phyloP scores from a whole-genome alignment of 2,329 filamentous ascomycete species.

The Colletotrichum sp. region DNA sequence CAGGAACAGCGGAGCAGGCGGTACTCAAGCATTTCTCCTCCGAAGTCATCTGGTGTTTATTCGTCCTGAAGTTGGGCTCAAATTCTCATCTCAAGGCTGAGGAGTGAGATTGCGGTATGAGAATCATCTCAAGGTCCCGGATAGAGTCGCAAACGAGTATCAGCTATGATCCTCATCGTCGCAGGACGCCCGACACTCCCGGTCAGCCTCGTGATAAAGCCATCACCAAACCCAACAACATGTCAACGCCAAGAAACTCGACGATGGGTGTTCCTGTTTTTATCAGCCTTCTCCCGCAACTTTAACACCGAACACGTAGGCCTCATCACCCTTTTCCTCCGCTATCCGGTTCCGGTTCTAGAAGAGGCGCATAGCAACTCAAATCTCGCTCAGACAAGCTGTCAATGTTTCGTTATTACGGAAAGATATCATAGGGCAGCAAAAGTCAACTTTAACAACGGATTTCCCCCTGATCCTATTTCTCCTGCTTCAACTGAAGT shows the following conservation, averaged over 20 bases:
- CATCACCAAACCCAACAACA: background rate
- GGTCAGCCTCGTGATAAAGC: background rate
- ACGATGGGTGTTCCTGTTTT: background rate
- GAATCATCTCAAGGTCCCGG: constrained; percentile 9
- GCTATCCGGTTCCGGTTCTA: background rate
- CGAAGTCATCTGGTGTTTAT: background rate
- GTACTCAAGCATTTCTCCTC: background rate
- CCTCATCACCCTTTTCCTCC: background rate
- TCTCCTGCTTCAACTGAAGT: background rate
- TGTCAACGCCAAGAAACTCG: background rate
- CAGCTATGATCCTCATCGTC: constrained; percentile 13
- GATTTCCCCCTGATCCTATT: background rate
- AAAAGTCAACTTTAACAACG: background rate
- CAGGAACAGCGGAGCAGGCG: background rate
- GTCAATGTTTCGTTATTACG: constrained; percentile 10
- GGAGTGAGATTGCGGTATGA: constrained; percentile 4
- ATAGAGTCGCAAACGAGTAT: constrained; percentile 20
- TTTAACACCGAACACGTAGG: background rate
- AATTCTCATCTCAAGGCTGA: constrained; percentile 1
- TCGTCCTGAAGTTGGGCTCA: constrained; percentile 3
- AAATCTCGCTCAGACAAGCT: background rate
- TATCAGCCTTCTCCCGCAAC: background rate
- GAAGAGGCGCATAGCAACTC: constrained; percentile 1
- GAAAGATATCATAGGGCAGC: background rate
- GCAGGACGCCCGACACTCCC: constrained; percentile 5